Base-by-base conservation (phyloP, 2,329 filamentous ascomycete genomes). In the Sporothrix brasiliensis region DNA sequence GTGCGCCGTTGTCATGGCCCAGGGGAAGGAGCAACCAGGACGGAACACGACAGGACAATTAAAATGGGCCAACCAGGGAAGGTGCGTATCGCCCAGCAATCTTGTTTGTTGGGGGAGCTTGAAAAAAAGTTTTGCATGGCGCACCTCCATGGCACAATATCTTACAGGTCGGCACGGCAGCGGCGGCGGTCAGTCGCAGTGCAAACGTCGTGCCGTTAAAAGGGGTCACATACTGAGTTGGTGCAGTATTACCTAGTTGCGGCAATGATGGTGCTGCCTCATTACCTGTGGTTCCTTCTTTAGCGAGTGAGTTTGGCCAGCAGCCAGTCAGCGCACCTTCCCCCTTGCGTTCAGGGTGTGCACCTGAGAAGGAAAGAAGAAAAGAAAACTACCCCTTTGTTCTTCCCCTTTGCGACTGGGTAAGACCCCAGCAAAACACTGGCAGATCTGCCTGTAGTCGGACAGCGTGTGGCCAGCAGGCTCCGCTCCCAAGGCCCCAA, bases 81-180 rank as follows among this genome's bases (percentile, higher is more conserved):
- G 69, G 69, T 27, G 67, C 73, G 53, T 69, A 61, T 63, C n/a
- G 63, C 70, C 67, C 66, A 72, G 61, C 71, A 72, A 73, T 52
- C 69, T 70, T 53, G 71, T 74, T 74, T 74, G 73, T 74, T 74
- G 73, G 73, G 73, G 69, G 30, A 70, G 50, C 34, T 30, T 24
- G 41, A 67, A 61, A 53, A 69, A 69, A 63, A 30, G 49, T 47
- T 47, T 47, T 58, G 34, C 54, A 34, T 44, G 58, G 56, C 53
- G 34, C 68, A 54, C n/a, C 30, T 49, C 41, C 63, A 24, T 41
- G 39, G 27, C 30, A 52, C 63, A 66, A 52, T 39, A 24, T 24
- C 24, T 24, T 24, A 27, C 63, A 66, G 41, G 61, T 65, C 61
- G 61, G 49, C 68, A 69, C 49, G 50, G 68, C 60, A 66, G 56